These are phyloP conservation scores for Epichloe elymi DNA, from an alignment of 2,329 filamentous ascomycete species.

Conservation along the genomic window DNA sequence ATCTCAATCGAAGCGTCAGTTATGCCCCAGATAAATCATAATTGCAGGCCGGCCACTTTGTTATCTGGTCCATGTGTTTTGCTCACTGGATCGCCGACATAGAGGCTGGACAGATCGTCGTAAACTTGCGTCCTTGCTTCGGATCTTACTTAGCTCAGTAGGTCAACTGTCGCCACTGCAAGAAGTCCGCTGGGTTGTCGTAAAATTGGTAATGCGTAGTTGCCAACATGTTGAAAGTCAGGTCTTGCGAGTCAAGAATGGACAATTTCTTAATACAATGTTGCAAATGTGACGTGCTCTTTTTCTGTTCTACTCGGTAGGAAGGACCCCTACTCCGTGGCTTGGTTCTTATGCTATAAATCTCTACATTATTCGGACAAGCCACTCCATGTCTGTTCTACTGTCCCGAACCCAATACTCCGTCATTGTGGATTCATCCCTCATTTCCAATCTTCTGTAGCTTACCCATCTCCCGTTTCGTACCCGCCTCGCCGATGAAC, in stretches of 20 bases:
- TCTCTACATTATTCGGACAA: neutral
- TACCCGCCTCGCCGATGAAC: constrained; percentile 76
- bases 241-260: no score
- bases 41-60: constrained; percentile 58
- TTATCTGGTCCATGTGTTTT: constrained; percentile 26
- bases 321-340: neutral
- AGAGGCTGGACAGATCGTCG: constrained; percentile 6
- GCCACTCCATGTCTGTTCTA: neutral
- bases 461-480: constrained; percentile 89
- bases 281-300: neutral
- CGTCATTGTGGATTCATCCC: constrained; percentile 27
- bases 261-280: neutral
- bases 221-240: no score
- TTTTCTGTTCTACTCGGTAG: neutral
- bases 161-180: no score
- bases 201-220: neutral
- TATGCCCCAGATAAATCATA: constrained; percentile 63
- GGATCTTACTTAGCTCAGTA: no score
- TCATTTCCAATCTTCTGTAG: constrained; percentile 85
- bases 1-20: constrained; percentile 54
- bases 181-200: neutral
- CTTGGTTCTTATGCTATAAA: neutral
- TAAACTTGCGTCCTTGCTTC: neutral
- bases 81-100: constrained; percentile 17
- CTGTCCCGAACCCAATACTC: neutral